These are phyloP conservation scores for Gossypium longicalyx DNA, from an alignment of 345 rosid species.

Conservation along the genomic window DNA sequence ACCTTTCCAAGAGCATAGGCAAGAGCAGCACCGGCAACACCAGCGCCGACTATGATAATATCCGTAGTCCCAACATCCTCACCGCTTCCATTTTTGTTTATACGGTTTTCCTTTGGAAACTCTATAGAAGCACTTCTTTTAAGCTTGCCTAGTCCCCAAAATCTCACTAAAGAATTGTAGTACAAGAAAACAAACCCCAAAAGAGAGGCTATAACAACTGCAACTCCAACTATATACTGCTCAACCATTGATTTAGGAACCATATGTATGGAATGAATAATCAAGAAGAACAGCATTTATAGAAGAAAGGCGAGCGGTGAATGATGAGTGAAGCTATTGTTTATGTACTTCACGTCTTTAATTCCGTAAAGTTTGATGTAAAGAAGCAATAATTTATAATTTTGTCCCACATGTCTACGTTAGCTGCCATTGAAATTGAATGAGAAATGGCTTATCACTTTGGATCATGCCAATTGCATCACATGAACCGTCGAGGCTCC, in stretches of 20 bases:
- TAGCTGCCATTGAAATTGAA: background rate
- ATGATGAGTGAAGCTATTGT: background rate
- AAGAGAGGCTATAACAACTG: background rate
- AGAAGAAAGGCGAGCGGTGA: background rate
- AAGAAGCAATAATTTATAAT: background rate
- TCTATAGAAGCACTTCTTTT: background rate
- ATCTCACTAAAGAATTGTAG: background rate
- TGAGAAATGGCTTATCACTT: background rate
- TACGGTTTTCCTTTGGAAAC: background rate
- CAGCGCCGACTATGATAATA: slow-evolving; percentile 36
- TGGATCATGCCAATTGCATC: background rate
- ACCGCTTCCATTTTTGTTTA: background rate
- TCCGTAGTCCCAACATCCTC: slow-evolving; percentile 6
- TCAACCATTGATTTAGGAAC: background rate
- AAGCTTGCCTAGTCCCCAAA: background rate
- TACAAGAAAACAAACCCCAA: slow-evolving; percentile 1
- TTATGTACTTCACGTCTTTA: background rate
- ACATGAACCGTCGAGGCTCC: background rate
- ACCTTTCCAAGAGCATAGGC: slow-evolving; percentile 47
- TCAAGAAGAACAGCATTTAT: background rate
- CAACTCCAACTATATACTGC: background rate
- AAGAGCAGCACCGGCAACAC: slow-evolving; percentile 53
- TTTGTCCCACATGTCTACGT: background rate
- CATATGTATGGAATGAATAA: background rate
- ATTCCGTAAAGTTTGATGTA: too few species aligned